Percentiles rank a stretch among this genome's conserved stretches.
Conservation (phyloP, 768 basidiomycete species). For the Collybiopsis confluens region DNA sequence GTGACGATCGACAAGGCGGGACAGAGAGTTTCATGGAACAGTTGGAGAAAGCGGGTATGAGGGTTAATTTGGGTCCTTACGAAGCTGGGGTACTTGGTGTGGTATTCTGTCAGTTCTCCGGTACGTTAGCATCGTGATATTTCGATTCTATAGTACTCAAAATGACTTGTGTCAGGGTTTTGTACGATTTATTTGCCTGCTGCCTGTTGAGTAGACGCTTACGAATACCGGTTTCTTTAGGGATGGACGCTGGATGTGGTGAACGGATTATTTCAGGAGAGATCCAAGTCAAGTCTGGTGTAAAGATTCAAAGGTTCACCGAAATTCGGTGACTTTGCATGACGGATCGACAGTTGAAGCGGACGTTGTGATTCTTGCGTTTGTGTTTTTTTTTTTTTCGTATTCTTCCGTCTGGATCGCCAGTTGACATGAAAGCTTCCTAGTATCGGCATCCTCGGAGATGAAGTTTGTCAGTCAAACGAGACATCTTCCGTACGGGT, state of each 20-base stretch:
- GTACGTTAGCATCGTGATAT: background rate
- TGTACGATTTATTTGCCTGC: background rate
- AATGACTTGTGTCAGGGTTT: background rate
- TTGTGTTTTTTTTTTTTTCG: constrained; percentile 4
- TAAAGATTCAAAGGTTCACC: constrained; percentile 33
- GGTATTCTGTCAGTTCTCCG: background rate
- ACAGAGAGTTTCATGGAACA: background rate
- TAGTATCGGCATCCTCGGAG: constrained; percentile 24
- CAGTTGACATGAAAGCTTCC: too few relatives aligned
- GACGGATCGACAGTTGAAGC: constrained; percentile 33
- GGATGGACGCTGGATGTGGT: constrained; percentile 43
- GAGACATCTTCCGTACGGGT: constrained; percentile 17
- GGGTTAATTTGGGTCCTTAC: background rate
- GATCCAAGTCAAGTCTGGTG: constrained; percentile 54
- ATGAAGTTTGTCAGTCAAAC: constrained; percentile 17
- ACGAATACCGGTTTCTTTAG: constrained; percentile 11
- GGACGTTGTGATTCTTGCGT: constrained; percentile 45
- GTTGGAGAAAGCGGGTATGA: background rate
- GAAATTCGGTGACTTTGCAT: constrained; percentile 29
- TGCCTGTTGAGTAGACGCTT: background rate
- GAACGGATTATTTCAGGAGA: constrained; percentile 49
- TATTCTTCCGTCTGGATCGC: background rate
- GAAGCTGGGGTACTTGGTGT: background rate
- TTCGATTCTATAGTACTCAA: background rate
- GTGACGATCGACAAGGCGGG: constrained; percentile 28